These are phyloP conservation scores for Lactuca sativa DNA, from an alignment of 129 eudicot genomes.

Conservation along the genomic window DNA sequence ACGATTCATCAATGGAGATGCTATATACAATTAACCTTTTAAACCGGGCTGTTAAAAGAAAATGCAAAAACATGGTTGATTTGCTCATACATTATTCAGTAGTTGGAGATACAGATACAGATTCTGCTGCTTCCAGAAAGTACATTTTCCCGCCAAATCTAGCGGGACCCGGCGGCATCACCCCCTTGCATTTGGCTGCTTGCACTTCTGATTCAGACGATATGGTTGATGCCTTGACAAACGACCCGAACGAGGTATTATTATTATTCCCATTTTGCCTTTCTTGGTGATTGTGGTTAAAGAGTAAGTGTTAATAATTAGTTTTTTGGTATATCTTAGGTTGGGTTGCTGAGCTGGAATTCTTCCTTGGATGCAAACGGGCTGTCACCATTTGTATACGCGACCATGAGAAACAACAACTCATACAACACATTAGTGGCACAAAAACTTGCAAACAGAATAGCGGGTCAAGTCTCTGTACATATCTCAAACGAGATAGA, in stretches of 20 bases:
- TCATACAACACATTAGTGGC: conserved; percentile 67
- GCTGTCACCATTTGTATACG: conserved; percentile 72
- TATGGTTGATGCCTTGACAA: conserved; percentile 72
- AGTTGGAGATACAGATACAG: conserved; percentile 21
- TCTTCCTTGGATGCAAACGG: conserved; percentile 70
- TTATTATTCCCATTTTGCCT: conserved; percentile 8
- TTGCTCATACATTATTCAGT: conserved; percentile 62
- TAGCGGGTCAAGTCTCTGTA: conserved; percentile 66
- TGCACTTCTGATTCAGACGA: conserved; percentile 55
- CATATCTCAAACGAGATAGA: conserved; percentile 53
- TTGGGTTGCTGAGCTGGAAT: conserved; percentile 77
- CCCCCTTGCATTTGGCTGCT: conserved; percentile 94
- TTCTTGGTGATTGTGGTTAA: neutral
- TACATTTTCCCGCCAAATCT: conserved; percentile 65
- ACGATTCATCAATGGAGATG: conserved; percentile 44
- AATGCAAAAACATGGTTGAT: conserved; percentile 67
- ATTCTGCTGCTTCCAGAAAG: conserved; percentile 24
- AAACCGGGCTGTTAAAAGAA: conserved; percentile 81
- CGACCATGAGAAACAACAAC: conserved; percentile 70
- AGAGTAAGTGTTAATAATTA: conserved; percentile 3
- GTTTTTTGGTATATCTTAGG: conserved; percentile 24
- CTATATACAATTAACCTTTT: conserved; percentile 65
- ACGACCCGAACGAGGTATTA: conserved; percentile 77
- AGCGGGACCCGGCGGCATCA: conserved; percentile 92
- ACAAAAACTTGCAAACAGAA: conserved; percentile 57